Percentiles rank a stretch among this genome's conserved stretches.
Evolutionary conservation across 257 asterid genomes (phyloP).

Genomic region (Fraxinus excelsior): DNA sequence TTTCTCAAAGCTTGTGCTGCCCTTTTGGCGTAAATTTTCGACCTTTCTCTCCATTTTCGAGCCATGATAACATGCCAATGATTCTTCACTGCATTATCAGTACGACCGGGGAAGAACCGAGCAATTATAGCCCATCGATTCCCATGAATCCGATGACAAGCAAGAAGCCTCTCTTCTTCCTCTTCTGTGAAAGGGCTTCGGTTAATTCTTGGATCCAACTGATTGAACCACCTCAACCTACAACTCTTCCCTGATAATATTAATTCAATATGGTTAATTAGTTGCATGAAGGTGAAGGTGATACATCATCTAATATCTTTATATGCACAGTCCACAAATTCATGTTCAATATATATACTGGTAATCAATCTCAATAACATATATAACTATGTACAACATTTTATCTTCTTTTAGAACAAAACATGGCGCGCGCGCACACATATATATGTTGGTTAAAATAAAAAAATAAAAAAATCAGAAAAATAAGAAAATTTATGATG

Average conservation of each 20-base stretch:
- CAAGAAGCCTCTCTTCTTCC: constrained; percentile 87
- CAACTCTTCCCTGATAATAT: constrained; percentile 77
- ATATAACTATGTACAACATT: no score
- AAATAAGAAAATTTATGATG: background rate
- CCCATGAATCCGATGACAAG: constrained; percentile 76
- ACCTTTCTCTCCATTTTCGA: constrained; percentile 63
- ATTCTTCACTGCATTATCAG: constrained; percentile 90
- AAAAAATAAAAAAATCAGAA: background rate
- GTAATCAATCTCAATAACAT: background rate
- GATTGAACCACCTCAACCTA: constrained; percentile 95
- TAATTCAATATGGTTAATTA: background rate
- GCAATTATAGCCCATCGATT: constrained; percentile 93
- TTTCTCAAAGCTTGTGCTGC: constrained; percentile 23
- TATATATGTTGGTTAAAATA: no score
- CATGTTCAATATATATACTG: no score
- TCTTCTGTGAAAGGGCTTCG: constrained; percentile 82
- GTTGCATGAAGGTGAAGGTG: constrained; percentile 5
- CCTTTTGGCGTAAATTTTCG: constrained; percentile 49
- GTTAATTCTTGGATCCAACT: constrained; percentile 81
- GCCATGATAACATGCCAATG: constrained; percentile 98
- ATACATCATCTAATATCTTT: background rate
- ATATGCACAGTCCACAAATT: no score
- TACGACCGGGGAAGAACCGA: constrained; percentile 78
- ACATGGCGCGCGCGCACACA: no score
- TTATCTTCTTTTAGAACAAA: no score